Evolutionary conservation across 768 basidiomycete genomes (phyloP).

Genomic region (Lyophyllum semitale): DNA sequence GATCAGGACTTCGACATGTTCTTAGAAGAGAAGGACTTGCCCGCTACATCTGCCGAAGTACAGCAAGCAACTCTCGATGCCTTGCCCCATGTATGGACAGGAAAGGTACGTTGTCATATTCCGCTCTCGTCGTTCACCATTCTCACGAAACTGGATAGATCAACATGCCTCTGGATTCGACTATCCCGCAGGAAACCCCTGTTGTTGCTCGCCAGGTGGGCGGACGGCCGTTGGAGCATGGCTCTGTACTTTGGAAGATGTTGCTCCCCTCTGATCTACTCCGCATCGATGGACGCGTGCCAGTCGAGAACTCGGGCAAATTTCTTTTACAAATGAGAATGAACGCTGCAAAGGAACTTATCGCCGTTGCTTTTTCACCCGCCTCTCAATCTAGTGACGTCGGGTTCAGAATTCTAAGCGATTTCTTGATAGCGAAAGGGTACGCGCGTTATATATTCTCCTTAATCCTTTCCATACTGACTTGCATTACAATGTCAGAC

Average conservation of each 20-base stretch:
- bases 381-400: conserved; percentile 39
- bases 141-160: conserved; percentile 45
- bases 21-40: conserved; percentile 62
- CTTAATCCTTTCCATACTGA: conserved; percentile 7
- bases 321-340: conserved; percentile 80
- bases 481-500: conserved; percentile 45
- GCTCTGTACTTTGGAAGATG: conserved; percentile 70
- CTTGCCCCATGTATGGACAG: conserved; percentile 69
- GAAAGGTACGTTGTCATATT: conserved; percentile 53
- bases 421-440: conserved; percentile 75
- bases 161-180: conserved; percentile 78
- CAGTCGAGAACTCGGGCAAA: conserved; percentile 70
- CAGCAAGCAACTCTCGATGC: conserved; percentile 55
- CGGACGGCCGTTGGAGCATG: conserved; percentile 58
- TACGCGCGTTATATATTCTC: conserved; percentile 35
- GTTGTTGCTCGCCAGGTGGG: conserved; percentile 80
- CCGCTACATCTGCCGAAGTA: conserved; percentile 35
- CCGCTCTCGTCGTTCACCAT: not conserved
- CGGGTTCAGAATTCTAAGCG: conserved; percentile 63
- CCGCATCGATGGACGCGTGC: conserved; percentile 83
- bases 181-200: conserved; percentile 63
- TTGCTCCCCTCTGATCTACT: conserved; percentile 73
- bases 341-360: conserved; percentile 76
- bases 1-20: conserved; percentile 91
- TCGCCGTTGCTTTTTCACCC: conserved; percentile 75